Evolutionary conservation across 768 basidiomycete genomes (phyloP).

Genomic region (Calocybe gangraenosa): DNA sequence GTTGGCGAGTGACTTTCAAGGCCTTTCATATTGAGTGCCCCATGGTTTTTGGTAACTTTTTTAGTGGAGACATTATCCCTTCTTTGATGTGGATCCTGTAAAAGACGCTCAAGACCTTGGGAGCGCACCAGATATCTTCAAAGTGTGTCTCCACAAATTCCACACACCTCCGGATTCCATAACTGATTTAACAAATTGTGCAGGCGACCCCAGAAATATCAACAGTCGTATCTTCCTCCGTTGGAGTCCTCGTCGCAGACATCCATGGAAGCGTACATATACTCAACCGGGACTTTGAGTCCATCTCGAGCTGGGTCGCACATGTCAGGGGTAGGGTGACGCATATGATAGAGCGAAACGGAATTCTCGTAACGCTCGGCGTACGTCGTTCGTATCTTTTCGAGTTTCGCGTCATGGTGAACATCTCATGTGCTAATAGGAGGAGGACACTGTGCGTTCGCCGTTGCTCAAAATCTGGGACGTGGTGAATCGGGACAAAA

Average conservation of each 20-base stretch:
- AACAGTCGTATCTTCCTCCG: constrained; percentile 54
- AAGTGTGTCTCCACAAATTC: constrained; percentile 33
- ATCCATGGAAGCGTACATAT: constrained; percentile 81
- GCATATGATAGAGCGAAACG: constrained; percentile 80
- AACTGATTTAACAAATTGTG: not conserved
- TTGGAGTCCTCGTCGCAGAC: constrained; percentile 76
- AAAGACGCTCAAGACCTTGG: constrained; percentile 77
- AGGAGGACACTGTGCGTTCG: constrained; percentile 64
- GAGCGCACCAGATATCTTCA: constrained; percentile 74
- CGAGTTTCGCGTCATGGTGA: constrained; percentile 5
- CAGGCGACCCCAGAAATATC: constrained; percentile 73
- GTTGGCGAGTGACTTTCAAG: not conserved
- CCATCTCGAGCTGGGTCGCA: constrained; percentile 71
- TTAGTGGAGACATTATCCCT: constrained; percentile 87
- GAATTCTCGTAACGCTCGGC: constrained; percentile 84
- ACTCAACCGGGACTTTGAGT: constrained; percentile 71
- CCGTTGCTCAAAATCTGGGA: constrained; percentile 90
- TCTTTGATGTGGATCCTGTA: constrained; percentile 78
- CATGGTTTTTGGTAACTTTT: too few relatives aligned
- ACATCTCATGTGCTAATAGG: constrained; percentile 37
- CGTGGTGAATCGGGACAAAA: constrained; percentile 65
- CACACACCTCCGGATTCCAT: not conserved
- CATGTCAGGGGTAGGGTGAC: constrained; percentile 78
- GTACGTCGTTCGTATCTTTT: constrained; percentile 40
- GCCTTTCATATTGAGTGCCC: not conserved